Evolutionary conservation across 2,329 filamentous ascomycete genomes (phyloP), one percentile per base, ranked within the genome.

Genomic region (Aspergillus cejpii): DNA sequence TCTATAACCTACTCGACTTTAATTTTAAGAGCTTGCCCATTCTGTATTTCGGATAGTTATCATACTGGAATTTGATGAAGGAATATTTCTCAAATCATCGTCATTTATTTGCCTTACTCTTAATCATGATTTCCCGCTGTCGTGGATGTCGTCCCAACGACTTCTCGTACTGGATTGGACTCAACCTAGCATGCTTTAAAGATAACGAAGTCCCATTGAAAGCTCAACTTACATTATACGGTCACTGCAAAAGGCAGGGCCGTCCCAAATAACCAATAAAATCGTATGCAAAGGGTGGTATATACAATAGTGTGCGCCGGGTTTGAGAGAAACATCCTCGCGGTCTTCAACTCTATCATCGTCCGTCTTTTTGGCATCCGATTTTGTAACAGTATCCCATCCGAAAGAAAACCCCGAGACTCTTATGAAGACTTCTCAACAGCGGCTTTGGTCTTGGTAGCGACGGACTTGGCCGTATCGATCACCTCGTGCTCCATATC

Each of bases 401-500:
- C 15, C 2, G 15, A 20, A 6, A 19, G 15, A 34, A n/a, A n/a
- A 34, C 15, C 23, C 15, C 17, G 17, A 20, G 17, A 17, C 11
- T 17, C 33, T 46, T 47, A 52, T 36, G 33, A 12, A 43, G 46
- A 46, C 57, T 63, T 67, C 57, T 70, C 66, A 11, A 67, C 61
- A 37, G 52, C 60, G 27, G 59, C 58, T 50, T 66, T 56, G n/a
- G 56, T 52, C 49, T 59, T 52, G 11, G 52, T 27, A n/a, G 47
- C 63, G 19, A 53, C 58, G 6, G 54, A 51, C 61, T 69, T 69
- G 33, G 56, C 66, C 21, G 63, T 54, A 21, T 59, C 65, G n/a
- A 55, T 61, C 17, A 63, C 54, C 39, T 68, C 65, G 11, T 65
- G 54, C 43, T 60, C 63, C 43, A 71, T 38, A 20, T 66, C 62